Evolutionary conservation across 23 red algal genomes (phyloP), one percentile per base, ranked within the genome.

Genomic region (Gracilaria domingensis): DNA sequence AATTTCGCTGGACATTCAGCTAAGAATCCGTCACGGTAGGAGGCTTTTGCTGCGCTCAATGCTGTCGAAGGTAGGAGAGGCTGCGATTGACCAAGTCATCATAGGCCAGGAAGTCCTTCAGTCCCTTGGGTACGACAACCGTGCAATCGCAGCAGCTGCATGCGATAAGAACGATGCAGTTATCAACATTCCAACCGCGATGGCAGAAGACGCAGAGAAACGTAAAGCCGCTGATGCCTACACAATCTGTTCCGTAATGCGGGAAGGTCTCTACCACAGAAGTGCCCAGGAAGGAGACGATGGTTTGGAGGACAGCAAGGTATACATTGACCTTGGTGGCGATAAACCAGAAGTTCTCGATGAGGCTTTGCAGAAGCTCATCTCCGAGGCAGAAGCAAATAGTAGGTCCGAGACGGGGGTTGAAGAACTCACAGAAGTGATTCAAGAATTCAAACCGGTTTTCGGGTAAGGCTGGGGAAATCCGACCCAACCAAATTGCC

Each of bases 231-330:
- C n/a, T n/a, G n/a, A n/a, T n/a, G n/a, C n/a, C n/a, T n/a, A n/a
- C n/a, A n/a, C n/a, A n/a, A n/a, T n/a, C n/a, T n/a, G n/a, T n/a
- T n/a, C n/a, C n/a, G n/a, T n/a, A n/a, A n/a, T n/a, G n/a, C n/a
- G n/a, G n/a, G n/a, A n/a, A n/a, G n/a, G n/a, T n/a, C n/a, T n/a
- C n/a, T n/a, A n/a, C n/a, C n/a, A n/a, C n/a, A n/a, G n/a, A n/a
- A n/a, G n/a, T n/a, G n/a, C n/a, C n/a, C n/a, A n/a, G n/a, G 83
- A 87, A 38, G 86, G 69, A 9, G 85, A 75, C 23, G 85, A 77
- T 57, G 44, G 55, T 0, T 57, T 88, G 35, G 44, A 78, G 17
- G 72, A 88, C 14, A 47, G 20, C 16, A 18, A 88, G 12, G 69
- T 88, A n/a, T 78, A 76, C n/a, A n/a, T n/a, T n/a, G n/a, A n/a